phyloP scores from a whole-genome alignment of 225 moss, liverwort and hornwort species.

The Bryum argenteum region DNA sequence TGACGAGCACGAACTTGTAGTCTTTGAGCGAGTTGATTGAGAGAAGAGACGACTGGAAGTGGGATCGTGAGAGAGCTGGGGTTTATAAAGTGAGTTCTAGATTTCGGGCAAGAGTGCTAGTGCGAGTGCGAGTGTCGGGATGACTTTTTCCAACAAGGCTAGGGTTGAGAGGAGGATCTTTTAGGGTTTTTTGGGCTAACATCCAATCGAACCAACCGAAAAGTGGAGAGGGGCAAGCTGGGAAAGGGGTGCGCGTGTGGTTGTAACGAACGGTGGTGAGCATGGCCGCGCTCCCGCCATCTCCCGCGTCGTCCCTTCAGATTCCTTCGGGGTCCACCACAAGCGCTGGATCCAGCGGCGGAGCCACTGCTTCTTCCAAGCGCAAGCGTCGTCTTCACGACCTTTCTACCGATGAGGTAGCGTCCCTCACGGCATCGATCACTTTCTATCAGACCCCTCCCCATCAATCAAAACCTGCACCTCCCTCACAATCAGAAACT shows the following conservation, averaged over 20 bases:
- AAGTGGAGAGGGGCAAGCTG: conserved; percentile 23
- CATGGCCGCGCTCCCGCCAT: conserved; percentile 67
- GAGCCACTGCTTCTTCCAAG: conserved; percentile 65
- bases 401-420: conserved; percentile 64
- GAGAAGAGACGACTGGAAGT: neutral
- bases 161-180: conserved; percentile 26
- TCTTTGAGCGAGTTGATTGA: no score
- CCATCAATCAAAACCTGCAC: no score
- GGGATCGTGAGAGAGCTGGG: neutral
- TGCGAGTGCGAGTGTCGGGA: conserved; percentile 19
- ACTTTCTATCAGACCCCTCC: no score
- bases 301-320: conserved; percentile 62
- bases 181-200: conserved; percentile 42
- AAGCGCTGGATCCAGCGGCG: conserved; percentile 69
- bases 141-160: conserved; percentile 24
- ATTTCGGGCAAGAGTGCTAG: neutral
- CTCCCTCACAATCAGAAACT: no score
- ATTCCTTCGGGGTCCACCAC: conserved; percentile 74
- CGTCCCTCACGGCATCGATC: conserved; percentile 20
- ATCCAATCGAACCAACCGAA: conserved; percentile 48
- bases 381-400: conserved; percentile 75
- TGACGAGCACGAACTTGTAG: no score
- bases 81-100: neutral
- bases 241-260: conserved; percentile 1
- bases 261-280: conserved; percentile 33